A percentile compares a stretch with the other conserved stretches of the same genome.
Conservation (phyloP, 2,329 filamentous ascomycete species). For the Diaporthe australafricana region DNA sequence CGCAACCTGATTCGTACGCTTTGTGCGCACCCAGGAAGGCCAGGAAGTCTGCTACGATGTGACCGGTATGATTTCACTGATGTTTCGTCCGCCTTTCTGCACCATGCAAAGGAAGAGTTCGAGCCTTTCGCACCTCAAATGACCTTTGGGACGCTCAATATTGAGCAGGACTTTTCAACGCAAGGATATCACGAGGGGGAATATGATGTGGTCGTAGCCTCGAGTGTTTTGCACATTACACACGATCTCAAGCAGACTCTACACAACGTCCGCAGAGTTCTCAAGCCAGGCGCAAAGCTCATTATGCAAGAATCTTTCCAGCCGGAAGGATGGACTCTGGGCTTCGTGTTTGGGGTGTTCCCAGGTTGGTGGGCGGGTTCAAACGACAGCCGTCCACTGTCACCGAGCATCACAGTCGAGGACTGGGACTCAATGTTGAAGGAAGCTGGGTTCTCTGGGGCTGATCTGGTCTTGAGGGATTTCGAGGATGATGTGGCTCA, state of each 20-base stretch:
- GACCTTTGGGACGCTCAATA: constrained; percentile 43
- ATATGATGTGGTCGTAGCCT: constrained; percentile 48
- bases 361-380: not conserved
- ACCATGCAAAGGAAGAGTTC: constrained; percentile 47
- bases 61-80: constrained; percentile 55
- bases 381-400: not conserved
- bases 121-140: constrained; percentile 42
- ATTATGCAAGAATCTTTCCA: constrained; percentile 22
- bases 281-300: constrained; percentile 51
- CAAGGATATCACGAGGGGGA: constrained; percentile 46
- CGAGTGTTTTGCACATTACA: constrained; percentile 47
- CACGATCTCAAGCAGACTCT: constrained; percentile 39
- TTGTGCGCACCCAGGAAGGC: constrained; percentile 28
- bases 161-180: constrained; percentile 41
- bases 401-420: not conserved
- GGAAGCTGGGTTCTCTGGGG: constrained; percentile 5
- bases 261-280: constrained; percentile 43
- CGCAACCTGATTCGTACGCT: not conserved
- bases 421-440: not conserved
- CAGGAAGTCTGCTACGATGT: constrained; percentile 26
- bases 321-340: not conserved
- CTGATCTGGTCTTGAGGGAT: not conserved
- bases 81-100: constrained; percentile 52
- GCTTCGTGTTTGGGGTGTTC: constrained; percentile 23
- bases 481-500: not conserved